Conservation (phyloP, 2,329 filamentous ascomycete species). For the Alternaria panax region DNA sequence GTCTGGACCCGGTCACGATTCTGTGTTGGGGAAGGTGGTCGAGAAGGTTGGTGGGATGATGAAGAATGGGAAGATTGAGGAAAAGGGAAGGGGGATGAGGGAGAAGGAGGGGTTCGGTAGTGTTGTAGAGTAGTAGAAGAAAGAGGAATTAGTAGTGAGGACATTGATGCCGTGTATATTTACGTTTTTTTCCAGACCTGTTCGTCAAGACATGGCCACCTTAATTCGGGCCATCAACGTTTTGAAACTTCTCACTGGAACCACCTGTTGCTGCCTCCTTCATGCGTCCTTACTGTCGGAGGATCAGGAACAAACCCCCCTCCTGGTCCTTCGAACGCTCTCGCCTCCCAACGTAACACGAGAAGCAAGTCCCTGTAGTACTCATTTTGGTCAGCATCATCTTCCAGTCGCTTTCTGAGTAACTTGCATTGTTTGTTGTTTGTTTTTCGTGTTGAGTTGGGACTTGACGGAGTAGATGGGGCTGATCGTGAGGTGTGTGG, state of each 20-base stretch:
- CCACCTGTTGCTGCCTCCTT: neutral
- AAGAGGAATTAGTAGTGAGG: too few relatives aligned
- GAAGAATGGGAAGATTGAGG: slow-evolving; percentile 56
- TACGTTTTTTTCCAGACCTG: too few relatives aligned
- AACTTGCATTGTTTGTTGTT: neutral
- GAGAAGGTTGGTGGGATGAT: slow-evolving; percentile 65
- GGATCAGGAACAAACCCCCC: neutral
- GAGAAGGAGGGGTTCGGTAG: slow-evolving; percentile 36
- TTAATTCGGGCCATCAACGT: neutral
- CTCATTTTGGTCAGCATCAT: neutral
- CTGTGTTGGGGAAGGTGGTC: slow-evolving; percentile 63
- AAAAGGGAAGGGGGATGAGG: slow-evolving; percentile 62
- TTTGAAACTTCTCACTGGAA: neutral
- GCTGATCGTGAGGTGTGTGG: neutral
- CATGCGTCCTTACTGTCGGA: neutral
- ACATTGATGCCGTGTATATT: too few relatives aligned
- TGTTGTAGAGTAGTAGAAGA: too few relatives aligned
- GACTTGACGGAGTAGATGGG: neutral
- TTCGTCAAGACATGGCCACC: too few relatives aligned
- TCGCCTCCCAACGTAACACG: neutral
- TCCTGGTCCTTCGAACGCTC: neutral
- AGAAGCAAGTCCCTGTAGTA: neutral
- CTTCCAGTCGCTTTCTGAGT: neutral
- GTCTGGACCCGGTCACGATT: slow-evolving; percentile 45
- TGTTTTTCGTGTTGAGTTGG: neutral